Percentiles rank a stretch among this genome's conserved stretches.
These are phyloP conservation scores for Botrytis hyacinthi DNA, from an alignment of 2,329 filamentous ascomycete genomes.

Conservation along the genomic window DNA sequence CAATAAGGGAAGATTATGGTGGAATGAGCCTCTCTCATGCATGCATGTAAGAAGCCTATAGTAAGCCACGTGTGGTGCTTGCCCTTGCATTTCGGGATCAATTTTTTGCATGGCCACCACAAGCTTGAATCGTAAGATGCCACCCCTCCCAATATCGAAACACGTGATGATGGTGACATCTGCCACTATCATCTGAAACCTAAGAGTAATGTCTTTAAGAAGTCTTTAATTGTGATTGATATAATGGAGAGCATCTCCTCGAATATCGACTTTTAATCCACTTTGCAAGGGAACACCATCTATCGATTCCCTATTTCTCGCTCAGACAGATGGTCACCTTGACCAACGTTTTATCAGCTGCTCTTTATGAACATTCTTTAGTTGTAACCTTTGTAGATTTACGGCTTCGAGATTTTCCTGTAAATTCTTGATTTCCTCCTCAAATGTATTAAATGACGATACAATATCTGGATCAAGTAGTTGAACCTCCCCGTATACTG, in stretches of 20 bases:
- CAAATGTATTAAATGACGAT: slow-evolving; percentile 44
- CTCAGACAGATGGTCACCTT: slow-evolving; percentile 25
- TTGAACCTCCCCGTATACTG: slow-evolving; percentile 47
- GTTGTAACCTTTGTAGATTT: slow-evolving; percentile 40
- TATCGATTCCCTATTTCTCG: not conserved
- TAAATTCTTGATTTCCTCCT: slow-evolving; percentile 41
- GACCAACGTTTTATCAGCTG: slow-evolving; percentile 49
- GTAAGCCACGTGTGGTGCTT: slow-evolving; percentile 15
- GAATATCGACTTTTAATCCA: not conserved
- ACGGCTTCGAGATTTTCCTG: slow-evolving; percentile 41
- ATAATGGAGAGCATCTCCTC: not conserved
- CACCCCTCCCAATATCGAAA: not conserved
- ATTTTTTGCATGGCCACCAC: slow-evolving; percentile 19
- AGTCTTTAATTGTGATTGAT: slow-evolving; percentile 14
- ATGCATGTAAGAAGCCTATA: slow-evolving; percentile 9
- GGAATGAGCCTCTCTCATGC: slow-evolving; percentile 11
- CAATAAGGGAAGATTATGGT: not conserved
- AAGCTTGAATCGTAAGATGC: not conserved
- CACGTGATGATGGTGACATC: slow-evolving; percentile 22
- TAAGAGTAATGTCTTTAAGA: slow-evolving; percentile 10
- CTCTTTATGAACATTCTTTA: slow-evolving; percentile 48
- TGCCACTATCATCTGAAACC: slow-evolving; percentile 21
- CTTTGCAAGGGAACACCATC: not conserved
- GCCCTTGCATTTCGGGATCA: slow-evolving; percentile 18
- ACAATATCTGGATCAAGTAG: slow-evolving; percentile 55